phyloP scores from a whole-genome alignment of 768 basidiomycete genomes.

The Russula griseocarnosa region DNA sequence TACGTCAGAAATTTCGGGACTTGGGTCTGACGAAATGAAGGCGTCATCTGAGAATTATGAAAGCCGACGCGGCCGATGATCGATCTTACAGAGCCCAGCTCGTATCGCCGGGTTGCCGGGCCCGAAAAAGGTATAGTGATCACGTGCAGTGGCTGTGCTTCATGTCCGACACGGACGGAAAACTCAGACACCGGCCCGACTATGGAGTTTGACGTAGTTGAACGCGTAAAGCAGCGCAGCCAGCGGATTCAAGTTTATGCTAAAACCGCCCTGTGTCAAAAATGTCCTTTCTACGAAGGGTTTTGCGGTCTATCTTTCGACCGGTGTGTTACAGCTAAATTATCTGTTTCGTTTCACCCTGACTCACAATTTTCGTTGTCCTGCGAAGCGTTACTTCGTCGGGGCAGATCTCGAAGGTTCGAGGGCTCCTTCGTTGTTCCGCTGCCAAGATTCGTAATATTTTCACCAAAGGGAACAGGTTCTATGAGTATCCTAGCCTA shows the following conservation, averaged over 20 bases:
- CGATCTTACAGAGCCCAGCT: too few species aligned
- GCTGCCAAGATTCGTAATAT: background rate
- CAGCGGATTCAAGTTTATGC: background rate
- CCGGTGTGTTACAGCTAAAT: conserved; percentile 11
- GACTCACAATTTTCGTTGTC: background rate
- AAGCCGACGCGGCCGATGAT: too few species aligned
- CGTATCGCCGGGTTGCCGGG: too few species aligned
- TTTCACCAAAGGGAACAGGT: conserved; percentile 22
- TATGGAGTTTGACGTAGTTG: too few species aligned
- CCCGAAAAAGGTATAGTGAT: too few species aligned
- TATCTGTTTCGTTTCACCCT: background rate
- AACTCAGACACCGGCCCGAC: too few species aligned
- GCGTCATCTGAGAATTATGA: too few species aligned
- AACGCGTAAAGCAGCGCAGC: too few species aligned
- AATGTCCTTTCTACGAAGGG: conserved; percentile 10
- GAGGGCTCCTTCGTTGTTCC: background rate
- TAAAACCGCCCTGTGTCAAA: background rate
- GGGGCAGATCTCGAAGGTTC: conserved; percentile 27
- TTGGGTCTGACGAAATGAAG: too few species aligned
- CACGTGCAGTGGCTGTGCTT: too few species aligned
- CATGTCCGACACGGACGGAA: too few species aligned
- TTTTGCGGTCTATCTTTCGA: conserved; percentile 8
- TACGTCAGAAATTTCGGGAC: too few species aligned
- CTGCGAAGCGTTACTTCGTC: conserved; percentile 14
- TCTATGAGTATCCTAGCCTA: conserved; percentile 26